Evolutionary conservation across 768 basidiomycete species (phyloP), one percentile per base, ranked within the genome.

Genomic region (Myochromella boudieri): DNA sequence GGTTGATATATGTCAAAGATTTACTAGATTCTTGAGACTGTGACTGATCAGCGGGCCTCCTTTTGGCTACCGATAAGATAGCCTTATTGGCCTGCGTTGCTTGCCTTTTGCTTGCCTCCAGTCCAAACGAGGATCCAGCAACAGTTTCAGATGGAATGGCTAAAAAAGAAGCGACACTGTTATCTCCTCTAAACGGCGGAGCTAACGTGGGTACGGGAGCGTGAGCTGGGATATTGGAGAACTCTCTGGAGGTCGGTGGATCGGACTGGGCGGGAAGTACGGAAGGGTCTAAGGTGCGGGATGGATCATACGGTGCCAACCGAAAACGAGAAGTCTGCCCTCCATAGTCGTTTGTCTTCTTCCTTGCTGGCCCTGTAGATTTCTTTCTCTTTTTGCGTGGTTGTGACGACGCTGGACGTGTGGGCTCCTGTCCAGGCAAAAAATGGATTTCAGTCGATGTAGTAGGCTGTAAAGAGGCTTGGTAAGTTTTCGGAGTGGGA

Each of bases 371-470:
- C 51, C 54, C 52, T 60, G 61, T 44, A 52, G 55, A 44, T 56
- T 54, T 58, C 59, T 33, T 55, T 21, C 42, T 46, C 37, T 10
- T 43, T 32, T 38, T 45, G 25, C 41, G 52, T 31, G 53, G 60
- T 36, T 55, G 41, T 18, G 46, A 17, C 22, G 57, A 42, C 28
- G 43, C 28, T 25, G 57, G 53, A 14, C 48, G 48, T 8, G 56
- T 56, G 22, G 69, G 67, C 12, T 56, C 63, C 56, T 83, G 82
- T 6, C 81, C 82, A n/a, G 82, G 81, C 28, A 84, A 71, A 57
- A 79, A 83, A 24, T 61, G 53, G 2, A 60, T 53, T 10, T 54
- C 62, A 5, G 54, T 45, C 9, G 48, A 46, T 12, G 52, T 43
- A 9, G 52, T 33, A 33, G 61, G 40, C 20, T 60, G 61, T 36